A percentile compares a stretch with the other conserved stretches of the same genome.
Evolutionary conservation across 2,329 filamentous ascomycete genomes (phyloP).

Genomic region (Xenoacremonium recifei): DNA sequence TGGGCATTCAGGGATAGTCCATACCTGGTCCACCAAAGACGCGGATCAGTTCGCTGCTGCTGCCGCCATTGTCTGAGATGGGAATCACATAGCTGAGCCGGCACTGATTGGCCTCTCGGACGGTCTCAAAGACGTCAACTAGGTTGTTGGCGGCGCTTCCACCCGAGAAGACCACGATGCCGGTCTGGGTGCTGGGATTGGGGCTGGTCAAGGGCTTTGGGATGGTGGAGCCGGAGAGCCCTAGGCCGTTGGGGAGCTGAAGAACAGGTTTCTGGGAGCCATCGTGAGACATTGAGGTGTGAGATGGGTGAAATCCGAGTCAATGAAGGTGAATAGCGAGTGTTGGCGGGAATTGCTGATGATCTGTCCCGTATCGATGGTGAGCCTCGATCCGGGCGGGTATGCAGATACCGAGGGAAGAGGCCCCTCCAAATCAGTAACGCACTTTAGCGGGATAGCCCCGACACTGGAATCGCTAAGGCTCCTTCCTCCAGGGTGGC

Average conservation of each 20-base stretch:
- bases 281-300: conserved; percentile 17
- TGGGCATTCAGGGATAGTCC: not conserved
- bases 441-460: too few relatives aligned
- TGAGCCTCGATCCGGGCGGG: conserved; percentile 2
- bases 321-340: not conserved
- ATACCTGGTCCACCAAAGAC: conserved; percentile 90
- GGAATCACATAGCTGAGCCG: conserved; percentile 84
- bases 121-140: conserved; percentile 80
- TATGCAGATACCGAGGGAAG: conserved; percentile 7
- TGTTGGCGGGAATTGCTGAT: conserved; percentile 1
- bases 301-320: not conserved
- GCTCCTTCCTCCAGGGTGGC: too few relatives aligned
- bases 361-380: conserved; percentile 8
- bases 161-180: conserved; percentile 83
- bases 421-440: too few relatives aligned
- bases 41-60: conserved; percentile 87
- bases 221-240: conserved; percentile 15
- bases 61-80: conserved; percentile 94
- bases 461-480: too few relatives aligned
- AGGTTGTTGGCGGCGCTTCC: conserved; percentile 93
- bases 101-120: conserved; percentile 64
- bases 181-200: conserved; percentile 16
- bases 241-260: conserved; percentile 20
- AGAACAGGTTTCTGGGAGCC: conserved; percentile 13
- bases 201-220: conserved; percentile 19